phyloP scores from a whole-genome alignment of 768 basidiomycete species.

The Lyophyllum atratum region DNA sequence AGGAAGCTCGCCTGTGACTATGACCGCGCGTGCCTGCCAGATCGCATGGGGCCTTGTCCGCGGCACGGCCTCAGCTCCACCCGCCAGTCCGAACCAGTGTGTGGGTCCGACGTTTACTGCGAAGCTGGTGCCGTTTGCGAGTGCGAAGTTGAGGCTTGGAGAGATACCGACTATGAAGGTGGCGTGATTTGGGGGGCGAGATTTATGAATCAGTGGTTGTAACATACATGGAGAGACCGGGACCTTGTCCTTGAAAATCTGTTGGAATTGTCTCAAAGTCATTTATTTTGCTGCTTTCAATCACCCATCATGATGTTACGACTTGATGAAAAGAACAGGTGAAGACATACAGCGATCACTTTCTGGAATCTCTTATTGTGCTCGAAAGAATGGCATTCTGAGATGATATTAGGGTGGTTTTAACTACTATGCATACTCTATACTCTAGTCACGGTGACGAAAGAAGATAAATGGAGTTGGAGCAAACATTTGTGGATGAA shows the following conservation, averaged over 20 bases:
- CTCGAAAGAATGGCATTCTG: too few relatives aligned
- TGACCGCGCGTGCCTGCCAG: constrained; percentile 39
- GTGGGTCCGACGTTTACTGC: constrained; percentile 31
- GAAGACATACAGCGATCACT: too few relatives aligned
- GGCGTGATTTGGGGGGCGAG: background rate
- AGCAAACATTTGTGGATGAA: background rate
- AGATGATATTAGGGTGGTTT: too few relatives aligned
- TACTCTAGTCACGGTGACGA: background rate
- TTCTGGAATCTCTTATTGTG: too few relatives aligned
- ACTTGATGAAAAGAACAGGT: too few relatives aligned
- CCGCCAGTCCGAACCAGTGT: constrained; percentile 34
- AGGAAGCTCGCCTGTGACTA: constrained; percentile 37
- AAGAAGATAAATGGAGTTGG: background rate
- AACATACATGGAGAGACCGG: too few relatives aligned
- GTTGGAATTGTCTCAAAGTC: too few relatives aligned
- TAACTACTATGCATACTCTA: too few relatives aligned
- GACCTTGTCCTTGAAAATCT: too few relatives aligned
- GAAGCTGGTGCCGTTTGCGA: constrained; percentile 41
- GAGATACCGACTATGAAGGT: constrained; percentile 39
- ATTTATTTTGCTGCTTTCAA: too few relatives aligned
- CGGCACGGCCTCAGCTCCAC: constrained; percentile 37
- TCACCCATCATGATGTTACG: too few relatives aligned
- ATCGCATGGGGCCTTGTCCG: constrained; percentile 36
- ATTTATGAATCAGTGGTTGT: too few relatives aligned
- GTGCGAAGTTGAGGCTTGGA: constrained; percentile 39